These are phyloP conservation scores for Kuraishia piskuri DNA, from an alignment of 805 yeast genomes.

Conservation along the genomic window DNA sequence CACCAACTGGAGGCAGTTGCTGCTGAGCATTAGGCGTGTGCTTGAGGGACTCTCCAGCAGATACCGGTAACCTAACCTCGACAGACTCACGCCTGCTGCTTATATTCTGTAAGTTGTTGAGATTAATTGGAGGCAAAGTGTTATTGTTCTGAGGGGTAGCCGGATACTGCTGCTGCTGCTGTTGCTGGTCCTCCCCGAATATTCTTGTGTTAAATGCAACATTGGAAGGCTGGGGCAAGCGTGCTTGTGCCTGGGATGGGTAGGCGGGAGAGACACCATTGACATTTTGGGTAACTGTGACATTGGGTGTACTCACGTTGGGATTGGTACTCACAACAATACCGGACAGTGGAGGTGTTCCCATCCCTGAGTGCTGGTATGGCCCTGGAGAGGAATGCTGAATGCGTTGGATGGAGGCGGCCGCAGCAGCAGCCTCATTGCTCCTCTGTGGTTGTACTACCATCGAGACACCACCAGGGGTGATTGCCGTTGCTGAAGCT, in stretches of 20 bases:
- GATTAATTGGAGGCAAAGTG: slow-evolving; percentile 6
- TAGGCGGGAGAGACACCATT: not conserved
- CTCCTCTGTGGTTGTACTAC: slow-evolving; percentile 2
- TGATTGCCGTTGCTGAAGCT: slow-evolving; percentile 22
- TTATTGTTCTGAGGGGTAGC: not conserved
- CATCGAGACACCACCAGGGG: slow-evolving; percentile 7
- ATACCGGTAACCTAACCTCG: not conserved
- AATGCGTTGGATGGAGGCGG: not conserved
- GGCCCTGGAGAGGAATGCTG: not conserved
- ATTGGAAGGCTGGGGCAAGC: not conserved
- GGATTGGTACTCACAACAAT: slow-evolving; percentile 3
- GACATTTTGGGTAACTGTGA: slow-evolving; percentile 4
- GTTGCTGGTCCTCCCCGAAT: slow-evolving; percentile 1
- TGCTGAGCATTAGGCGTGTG: slow-evolving; percentile 5
- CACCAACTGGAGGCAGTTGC: slow-evolving; percentile 3
- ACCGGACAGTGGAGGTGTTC: not conserved
- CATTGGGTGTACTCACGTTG: slow-evolving; percentile 3
- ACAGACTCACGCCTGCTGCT: slow-evolving; percentile 5
- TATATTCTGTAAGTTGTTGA: slow-evolving; percentile 4
- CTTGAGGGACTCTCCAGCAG: slow-evolving; percentile 4
- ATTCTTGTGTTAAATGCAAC: slow-evolving; percentile 2
- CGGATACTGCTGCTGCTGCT: not conserved
- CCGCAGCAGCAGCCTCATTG: slow-evolving; percentile 1
- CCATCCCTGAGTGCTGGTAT: not conserved
- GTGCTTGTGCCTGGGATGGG: slow-evolving; percentile 2